These are phyloP conservation scores for Meyerozyma athensensis DNA, from an alignment of 1,139 yeast species.

Conservation along the genomic window DNA sequence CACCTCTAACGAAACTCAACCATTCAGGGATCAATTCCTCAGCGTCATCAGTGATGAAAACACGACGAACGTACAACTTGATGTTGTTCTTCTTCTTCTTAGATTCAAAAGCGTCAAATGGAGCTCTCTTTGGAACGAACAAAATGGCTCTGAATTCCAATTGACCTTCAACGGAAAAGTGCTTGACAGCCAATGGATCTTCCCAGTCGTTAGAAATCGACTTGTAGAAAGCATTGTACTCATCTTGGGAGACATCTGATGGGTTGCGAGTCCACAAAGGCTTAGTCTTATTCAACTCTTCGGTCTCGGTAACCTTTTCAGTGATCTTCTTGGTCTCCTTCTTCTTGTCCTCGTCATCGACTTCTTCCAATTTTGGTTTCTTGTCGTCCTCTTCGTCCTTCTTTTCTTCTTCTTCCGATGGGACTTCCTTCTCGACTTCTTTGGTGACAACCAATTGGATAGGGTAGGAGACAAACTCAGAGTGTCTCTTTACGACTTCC, in stretches of 20 bases:
- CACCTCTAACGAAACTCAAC: constrained; percentile 97
- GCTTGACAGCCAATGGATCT: constrained; percentile 99
- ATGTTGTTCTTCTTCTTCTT: constrained; percentile 99
- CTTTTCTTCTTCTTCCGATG: constrained; percentile 65
- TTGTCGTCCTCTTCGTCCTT: constrained; percentile 47
- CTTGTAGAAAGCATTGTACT: constrained; percentile 99
- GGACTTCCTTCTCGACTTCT: constrained; percentile 96
- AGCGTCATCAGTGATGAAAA: constrained; percentile 98
- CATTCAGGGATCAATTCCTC: constrained; percentile 99
- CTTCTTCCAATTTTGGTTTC: constrained; percentile 46
- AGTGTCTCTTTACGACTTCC: constrained; percentile 99
- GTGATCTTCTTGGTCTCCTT: constrained; percentile 72
- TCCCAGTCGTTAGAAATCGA: constrained; percentile 99
- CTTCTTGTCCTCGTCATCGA: constrained; percentile 62
- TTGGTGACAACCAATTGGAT: constrained; percentile 97
- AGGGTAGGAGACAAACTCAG: constrained; percentile 99
- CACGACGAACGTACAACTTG: constrained; percentile 98
- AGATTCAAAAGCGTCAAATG: constrained; percentile 93
- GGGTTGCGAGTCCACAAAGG: constrained; percentile 99
- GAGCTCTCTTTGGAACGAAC: constrained; percentile 98
- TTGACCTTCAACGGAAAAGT: constrained; percentile 99
- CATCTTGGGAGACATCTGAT: constrained; percentile 95
- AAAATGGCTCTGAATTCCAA: constrained; percentile 98
- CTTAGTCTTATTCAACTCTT: constrained; percentile 98
- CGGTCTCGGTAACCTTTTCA: constrained; percentile 83